Percentiles rank a stretch among this genome's conserved stretches.
Conservation (phyloP, 305 asterid genomes). For the Fraxinus ornus region DNA sequence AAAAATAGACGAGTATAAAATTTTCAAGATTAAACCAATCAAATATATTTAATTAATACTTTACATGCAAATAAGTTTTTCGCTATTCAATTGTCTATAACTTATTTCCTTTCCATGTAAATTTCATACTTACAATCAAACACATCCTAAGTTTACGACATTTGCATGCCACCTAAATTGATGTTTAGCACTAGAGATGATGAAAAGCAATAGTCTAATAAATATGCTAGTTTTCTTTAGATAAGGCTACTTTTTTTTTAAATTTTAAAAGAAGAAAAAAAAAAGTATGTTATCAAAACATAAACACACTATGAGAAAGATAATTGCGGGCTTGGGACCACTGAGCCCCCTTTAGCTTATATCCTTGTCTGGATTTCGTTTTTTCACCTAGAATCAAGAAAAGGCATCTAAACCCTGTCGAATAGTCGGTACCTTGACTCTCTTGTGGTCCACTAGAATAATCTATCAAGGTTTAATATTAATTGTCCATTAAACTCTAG, state of each 20-base stretch:
- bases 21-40: not conserved
- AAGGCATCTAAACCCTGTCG: slow-evolving; percentile 19
- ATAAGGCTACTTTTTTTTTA: not conserved
- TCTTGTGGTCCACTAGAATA: not conserved
- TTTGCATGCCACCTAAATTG: not conserved
- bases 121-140: not conserved
- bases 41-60: not conserved
- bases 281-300: not conserved
- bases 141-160: not conserved
- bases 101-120: not conserved
- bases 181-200: not conserved
- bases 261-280: not conserved
- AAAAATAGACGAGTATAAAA: not conserved
- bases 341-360: not conserved
- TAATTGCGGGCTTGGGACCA: not conserved
- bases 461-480: not conserved
- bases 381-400: slow-evolving; percentile 25
- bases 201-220: not conserved
- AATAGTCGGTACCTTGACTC: not conserved
- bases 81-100: not conserved
- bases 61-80: not conserved
- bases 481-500: not conserved
- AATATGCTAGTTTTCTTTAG: not conserved
- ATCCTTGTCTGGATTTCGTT: slow-evolving; percentile 10
- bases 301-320: not conserved